Conservation (phyloP, 495 filamentous ascomycete genomes). For the Penicillium crystallinum region DNA sequence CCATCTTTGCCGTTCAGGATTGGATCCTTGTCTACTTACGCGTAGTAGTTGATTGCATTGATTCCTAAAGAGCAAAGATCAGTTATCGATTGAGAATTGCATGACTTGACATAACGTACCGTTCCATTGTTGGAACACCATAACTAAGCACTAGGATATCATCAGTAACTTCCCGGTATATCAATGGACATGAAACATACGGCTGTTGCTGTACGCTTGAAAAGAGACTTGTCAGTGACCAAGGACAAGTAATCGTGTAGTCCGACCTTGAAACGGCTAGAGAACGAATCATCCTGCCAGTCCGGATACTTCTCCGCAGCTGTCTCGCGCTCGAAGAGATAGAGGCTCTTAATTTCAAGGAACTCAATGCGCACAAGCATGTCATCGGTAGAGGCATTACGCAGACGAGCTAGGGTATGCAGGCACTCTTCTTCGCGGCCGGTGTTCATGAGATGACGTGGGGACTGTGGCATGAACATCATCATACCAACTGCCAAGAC, state of each 20-base stretch:
- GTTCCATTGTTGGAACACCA: slow-evolving; percentile 58
- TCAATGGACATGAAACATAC: slow-evolving; percentile 15
- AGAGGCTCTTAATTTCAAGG: slow-evolving; percentile 73
- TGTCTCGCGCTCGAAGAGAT: slow-evolving; percentile 67
- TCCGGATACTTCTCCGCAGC: slow-evolving; percentile 44
- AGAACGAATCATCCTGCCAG: slow-evolving; percentile 27
- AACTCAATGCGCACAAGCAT: slow-evolving; percentile 73
- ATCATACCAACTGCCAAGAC: slow-evolving; percentile 38
- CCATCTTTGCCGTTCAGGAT: background rate
- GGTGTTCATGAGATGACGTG: slow-evolving; percentile 69
- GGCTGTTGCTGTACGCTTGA: slow-evolving; percentile 32
- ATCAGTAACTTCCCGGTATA: slow-evolving; percentile 3
- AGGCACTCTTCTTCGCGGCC: slow-evolving; percentile 61
- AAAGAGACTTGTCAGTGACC: slow-evolving; percentile 31
- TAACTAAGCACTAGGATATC: slow-evolving; percentile 24
- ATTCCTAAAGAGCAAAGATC: slow-evolving; percentile 1
- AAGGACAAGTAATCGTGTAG: slow-evolving; percentile 28
- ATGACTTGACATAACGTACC: slow-evolving; percentile 48
- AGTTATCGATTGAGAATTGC: background rate
- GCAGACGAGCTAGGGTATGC: slow-evolving; percentile 56
- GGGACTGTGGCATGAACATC: slow-evolving; percentile 77
- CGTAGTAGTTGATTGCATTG: slow-evolving; percentile 54
- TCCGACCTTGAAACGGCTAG: slow-evolving; percentile 29
- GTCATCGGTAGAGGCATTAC: slow-evolving; percentile 48
- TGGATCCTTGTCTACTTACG: slow-evolving; percentile 20